Conservation (phyloP, 2,329 filamentous ascomycete genomes). For the Exophiala xenobiotica region DNA sequence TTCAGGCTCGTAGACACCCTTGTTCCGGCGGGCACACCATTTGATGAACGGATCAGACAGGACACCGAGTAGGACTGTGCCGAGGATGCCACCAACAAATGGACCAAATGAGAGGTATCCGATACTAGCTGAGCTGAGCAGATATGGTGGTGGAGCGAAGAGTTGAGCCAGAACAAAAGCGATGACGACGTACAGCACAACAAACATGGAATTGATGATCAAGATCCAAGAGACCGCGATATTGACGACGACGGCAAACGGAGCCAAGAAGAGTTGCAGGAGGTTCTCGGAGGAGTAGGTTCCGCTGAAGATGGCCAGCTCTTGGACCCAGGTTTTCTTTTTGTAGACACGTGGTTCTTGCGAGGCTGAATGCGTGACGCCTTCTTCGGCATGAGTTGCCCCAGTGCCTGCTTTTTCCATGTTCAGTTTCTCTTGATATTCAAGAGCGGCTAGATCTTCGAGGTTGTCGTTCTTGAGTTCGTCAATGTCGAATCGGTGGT, state of each 20-base stretch:
- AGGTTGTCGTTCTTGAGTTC: slow-evolving; percentile 17
- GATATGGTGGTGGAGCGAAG: slow-evolving; percentile 34
- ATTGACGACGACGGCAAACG: slow-evolving; percentile 35
- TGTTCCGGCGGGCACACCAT: slow-evolving; percentile 43
- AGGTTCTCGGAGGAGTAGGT: slow-evolving; percentile 20
- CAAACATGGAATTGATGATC: slow-evolving; percentile 26
- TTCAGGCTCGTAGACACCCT: slow-evolving; percentile 44
- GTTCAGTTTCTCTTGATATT: slow-evolving; percentile 13
- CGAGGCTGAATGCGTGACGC: background rate
- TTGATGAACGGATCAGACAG: slow-evolving; percentile 36
- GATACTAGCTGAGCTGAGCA: slow-evolving; percentile 31
- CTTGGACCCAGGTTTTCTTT: slow-evolving; percentile 20
- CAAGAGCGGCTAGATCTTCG: slow-evolving; percentile 9
- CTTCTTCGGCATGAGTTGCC: slow-evolving; percentile 6
- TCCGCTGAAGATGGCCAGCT: slow-evolving; percentile 24
- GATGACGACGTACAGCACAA: slow-evolving; percentile 31
- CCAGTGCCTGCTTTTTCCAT: slow-evolving; percentile 4
- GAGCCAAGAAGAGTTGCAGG: slow-evolving; percentile 32
- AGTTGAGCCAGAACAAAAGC: slow-evolving; percentile 33
- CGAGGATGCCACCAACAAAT: slow-evolving; percentile 17
- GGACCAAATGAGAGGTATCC: slow-evolving; percentile 28
- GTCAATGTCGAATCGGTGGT: slow-evolving; percentile 32
- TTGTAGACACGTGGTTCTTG: background rate
- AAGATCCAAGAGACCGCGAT: slow-evolving; percentile 32
- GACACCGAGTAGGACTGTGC: slow-evolving; percentile 41